Conservation (phyloP, 352 stramenopile species). For the Phytopythium oedochilum region DNA sequence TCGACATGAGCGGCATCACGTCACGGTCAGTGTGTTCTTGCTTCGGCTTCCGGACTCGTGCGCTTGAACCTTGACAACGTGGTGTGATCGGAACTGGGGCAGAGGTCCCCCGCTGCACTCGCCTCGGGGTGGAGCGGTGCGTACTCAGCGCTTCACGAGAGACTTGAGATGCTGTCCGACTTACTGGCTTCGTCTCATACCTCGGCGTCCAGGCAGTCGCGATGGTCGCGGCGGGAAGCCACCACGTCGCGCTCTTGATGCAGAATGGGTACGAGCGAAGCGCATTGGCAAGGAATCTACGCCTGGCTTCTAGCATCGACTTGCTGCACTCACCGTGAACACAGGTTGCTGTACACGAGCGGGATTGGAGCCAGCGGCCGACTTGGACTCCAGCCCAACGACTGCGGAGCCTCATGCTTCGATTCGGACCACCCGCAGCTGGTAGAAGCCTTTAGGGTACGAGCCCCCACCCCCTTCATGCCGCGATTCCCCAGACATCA, state of each 20-base stretch:
- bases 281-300: background rate
- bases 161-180: background rate
- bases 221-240: constrained; percentile 67
- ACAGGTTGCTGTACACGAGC: constrained; percentile 88
- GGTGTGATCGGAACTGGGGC: background rate
- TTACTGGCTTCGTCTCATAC: too few species aligned
- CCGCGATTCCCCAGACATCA: constrained; percentile 10
- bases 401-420: constrained; percentile 45
- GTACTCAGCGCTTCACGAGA: constrained; percentile 20
- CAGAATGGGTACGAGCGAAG: constrained; percentile 54
- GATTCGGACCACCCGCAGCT: constrained; percentile 61
- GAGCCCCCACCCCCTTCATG: constrained; percentile 16
- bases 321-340: background rate
- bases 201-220: constrained; percentile 35
- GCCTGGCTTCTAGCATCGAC: background rate
- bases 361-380: constrained; percentile 78
- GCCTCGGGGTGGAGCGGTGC: constrained; percentile 30
- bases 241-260: constrained; percentile 78
- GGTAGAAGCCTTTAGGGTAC: constrained; percentile 47
- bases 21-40: constrained; percentile 28
- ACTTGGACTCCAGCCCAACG: constrained; percentile 63
- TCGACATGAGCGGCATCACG: constrained; percentile 80
- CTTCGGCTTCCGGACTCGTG: background rate
- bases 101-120: constrained; percentile 63
- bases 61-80: background rate